Base-by-base conservation (phyloP, 2,329 filamentous ascomycete species). In the Exserohilum turcica region DNA sequence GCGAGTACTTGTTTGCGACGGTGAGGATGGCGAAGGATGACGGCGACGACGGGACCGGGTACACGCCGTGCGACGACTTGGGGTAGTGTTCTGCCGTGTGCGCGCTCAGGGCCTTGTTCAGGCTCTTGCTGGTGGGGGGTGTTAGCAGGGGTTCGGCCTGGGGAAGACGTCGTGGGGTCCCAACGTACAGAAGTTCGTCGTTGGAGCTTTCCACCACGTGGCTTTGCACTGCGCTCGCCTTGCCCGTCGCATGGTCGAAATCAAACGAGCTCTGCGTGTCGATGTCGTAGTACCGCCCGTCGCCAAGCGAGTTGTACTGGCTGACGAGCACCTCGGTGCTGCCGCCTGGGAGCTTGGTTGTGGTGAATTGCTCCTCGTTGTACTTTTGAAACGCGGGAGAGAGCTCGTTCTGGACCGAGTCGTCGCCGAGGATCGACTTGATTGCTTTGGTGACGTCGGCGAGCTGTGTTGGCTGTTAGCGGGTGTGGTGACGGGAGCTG, bases 1-100 rank as follows among this genome's bases (percentile, higher is more conserved):
- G 94, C 68, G 90, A 96, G 80, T 97, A 97, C 77, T 97, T 97
- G 81, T 94, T 97, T 51, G 92, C 90, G 43, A 96, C 92, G 44
- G 96, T 86, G 48, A 96, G 77, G 60, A 97, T 81, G 42, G 92
- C 91, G 55, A 97, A 77, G 65, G 87, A 86, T 24, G 84, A 84
- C 73, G 93, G 90, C 60, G 88, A 81, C 65, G 91, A 85, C 63
- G 86, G 50, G 9, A 53, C 86, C 9, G 93, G 91, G 74, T 90
- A 97, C 43, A 91, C 90, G 62, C 92, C 91, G 64, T 89, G 88
- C 10, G 89, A 86, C 47, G 88, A 89, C 66, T 85, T 88, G 8
- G 91, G 86, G 74, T 92, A 99, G 79, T 99, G 94, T 75, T 99
- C 94, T 62, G 85, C 81, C 50, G 91, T 86, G 72, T 97, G 93